Base-by-base conservation (phyloP, 345 rosid species). In the Syzygium jambos region DNA sequence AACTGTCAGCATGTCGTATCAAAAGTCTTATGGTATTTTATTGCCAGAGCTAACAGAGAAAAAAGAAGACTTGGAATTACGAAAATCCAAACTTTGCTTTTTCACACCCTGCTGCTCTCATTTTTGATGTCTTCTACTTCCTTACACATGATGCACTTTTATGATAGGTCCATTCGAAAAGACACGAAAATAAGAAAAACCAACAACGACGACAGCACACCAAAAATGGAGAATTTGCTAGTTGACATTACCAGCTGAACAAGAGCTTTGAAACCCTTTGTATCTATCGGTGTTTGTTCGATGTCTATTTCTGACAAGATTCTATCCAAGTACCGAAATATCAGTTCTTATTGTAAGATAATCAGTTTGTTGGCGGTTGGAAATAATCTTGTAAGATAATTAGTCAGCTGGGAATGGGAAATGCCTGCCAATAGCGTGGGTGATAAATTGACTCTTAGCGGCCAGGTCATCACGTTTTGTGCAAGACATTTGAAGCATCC, bases 401-500 rank as follows among this genome's bases (percentile, higher is more conserved):
- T n/a, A n/a, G n/a, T n/a, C n/a, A n/a, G n/a, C n/a, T n/a, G n/a
- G n/a, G n/a, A n/a, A n/a, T n/a, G n/a, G n/a, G n/a, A n/a, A n/a
- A n/a, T n/a, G n/a, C n/a, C n/a, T n/a, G n/a, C n/a, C n/a, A n/a
- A n/a, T n/a, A n/a, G n/a, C n/a, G n/a, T n/a, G n/a, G n/a, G n/a
- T n/a, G n/a, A n/a, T n/a, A n/a, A n/a, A n/a, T n/a, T n/a, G n/a
- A n/a, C n/a, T n/a, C n/a, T n/a, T n/a, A n/a, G n/a, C n/a, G n/a
- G n/a, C n/a, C n/a, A n/a, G n/a, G n/a, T n/a, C n/a, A n/a, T n/a
- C n/a, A n/a, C n/a, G n/a, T n/a, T n/a, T n/a, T n/a, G n/a, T n/a
- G n/a, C 94, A 94, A 21, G 93, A 90, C 95, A 94, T 94, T 92
- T 94, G 94, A 56, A 95, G 91, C 98, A 95, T 94, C 90, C 90